Evolutionary conservation across 176 grass and related monocot species (phyloP).

Genomic region (Dendrocalamus sinicus): DNA sequence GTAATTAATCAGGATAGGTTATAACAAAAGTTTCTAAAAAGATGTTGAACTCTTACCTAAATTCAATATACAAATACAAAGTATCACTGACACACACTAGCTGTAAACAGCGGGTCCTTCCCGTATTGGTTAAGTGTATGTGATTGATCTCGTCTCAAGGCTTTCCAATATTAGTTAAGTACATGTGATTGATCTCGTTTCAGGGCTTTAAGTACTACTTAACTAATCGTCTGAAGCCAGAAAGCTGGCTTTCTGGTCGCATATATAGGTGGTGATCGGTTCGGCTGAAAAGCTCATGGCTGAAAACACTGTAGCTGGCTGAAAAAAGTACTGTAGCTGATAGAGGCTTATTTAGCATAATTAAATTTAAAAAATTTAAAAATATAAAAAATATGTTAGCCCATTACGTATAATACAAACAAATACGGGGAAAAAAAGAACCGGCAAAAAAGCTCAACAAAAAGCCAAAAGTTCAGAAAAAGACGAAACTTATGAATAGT

Average conservation of each 20-base stretch:
- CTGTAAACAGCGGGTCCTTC: slow-evolving; percentile 20
- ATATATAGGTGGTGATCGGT: no score
- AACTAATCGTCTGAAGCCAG: slow-evolving; percentile 31
- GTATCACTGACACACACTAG: slow-evolving; percentile 1
- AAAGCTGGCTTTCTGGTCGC: slow-evolving; percentile 10
- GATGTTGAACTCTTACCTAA: slow-evolving; percentile 6
- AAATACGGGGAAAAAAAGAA: no score
- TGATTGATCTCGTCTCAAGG: slow-evolving; percentile 22
- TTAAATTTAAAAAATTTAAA: no score
- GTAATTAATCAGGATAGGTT: not conserved
- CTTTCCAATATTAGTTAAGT: slow-evolving; percentile 36
- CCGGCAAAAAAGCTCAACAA: no score
- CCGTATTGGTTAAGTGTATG: slow-evolving; percentile 24
- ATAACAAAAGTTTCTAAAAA: slow-evolving; percentile 2
- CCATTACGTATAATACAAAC: no score
- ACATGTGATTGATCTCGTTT: slow-evolving; percentile 31
- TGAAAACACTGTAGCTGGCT: no score
- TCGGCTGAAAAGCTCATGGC: no score
- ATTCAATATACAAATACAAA: not conserved
- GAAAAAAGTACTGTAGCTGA: no score
- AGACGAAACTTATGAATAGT: no score
- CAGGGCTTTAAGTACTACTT: not conserved
- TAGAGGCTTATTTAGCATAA: no score
- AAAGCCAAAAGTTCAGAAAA: no score
- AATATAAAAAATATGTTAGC: no score